Evolutionary conservation across 345 rosid genomes (phyloP).

Genomic region (Gossypium thurberi): DNA sequence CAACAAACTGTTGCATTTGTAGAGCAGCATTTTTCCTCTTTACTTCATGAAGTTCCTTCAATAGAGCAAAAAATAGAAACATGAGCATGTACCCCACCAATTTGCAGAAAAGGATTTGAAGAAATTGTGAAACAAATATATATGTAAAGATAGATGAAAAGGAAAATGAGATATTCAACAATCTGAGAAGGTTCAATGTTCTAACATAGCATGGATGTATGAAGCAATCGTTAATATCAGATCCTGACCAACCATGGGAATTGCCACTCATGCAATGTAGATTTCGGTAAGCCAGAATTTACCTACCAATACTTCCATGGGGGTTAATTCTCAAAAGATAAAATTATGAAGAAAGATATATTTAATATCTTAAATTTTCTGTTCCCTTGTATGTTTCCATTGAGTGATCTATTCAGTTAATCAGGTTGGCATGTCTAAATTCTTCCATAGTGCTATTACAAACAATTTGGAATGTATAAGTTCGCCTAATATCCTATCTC

Average conservation of each 20-base stretch:
- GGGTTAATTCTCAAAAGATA: not conserved
- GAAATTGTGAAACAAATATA: not conserved
- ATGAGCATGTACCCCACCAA: constrained; percentile 12
- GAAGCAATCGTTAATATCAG: not conserved
- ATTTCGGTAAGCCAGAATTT: not conserved
- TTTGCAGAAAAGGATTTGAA: not conserved
- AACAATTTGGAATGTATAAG: not conserved
- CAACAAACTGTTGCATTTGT: constrained; percentile 98
- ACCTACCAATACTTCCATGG: not conserved
- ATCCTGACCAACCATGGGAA: not conserved
- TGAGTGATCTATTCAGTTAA: not conserved
- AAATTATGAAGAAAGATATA: not conserved
- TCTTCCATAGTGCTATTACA: not conserved
- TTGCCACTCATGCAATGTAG: not conserved
- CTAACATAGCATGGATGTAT: not conserved
- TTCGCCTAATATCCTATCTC: not conserved
- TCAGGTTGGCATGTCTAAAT: not conserved
- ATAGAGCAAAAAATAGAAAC: constrained; percentile 13
- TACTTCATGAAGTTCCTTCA: constrained; percentile 74
- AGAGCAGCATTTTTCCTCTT: constrained; percentile 86
- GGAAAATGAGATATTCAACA: not conserved
- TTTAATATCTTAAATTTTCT: not conserved
- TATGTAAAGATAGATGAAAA: not conserved
- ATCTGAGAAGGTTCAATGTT: not conserved
- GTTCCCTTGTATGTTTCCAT: not conserved